Evolutionary conservation across 108 stramenopile genomes (phyloP).

Genomic region (Pseudonitzschia multiseries): DNA sequence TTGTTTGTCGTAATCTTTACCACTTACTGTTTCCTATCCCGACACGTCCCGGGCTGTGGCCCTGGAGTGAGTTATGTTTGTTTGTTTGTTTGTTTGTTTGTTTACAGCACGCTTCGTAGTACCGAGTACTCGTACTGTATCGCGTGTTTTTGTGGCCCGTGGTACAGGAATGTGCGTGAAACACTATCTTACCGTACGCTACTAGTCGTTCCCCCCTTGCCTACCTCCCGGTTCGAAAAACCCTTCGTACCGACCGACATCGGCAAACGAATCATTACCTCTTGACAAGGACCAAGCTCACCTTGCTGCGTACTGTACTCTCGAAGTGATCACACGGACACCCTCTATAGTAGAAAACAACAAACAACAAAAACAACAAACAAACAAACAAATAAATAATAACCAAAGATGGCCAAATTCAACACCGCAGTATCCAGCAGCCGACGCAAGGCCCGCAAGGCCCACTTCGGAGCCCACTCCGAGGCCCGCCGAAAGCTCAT

Average conservation of each 20-base stretch:
- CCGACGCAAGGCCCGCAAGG: constrained; percentile 98
- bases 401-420: constrained; percentile 55
- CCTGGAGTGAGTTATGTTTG: too few relatives aligned
- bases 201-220: too few relatives aligned
- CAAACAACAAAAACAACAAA: not conserved
- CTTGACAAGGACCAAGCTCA: constrained; percentile 8
- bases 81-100: not conserved
- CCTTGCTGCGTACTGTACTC: not conserved
- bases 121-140: too few relatives aligned
- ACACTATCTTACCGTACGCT: too few relatives aligned
- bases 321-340: constrained; percentile 8
- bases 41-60: too few relatives aligned
- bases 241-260: too few relatives aligned
- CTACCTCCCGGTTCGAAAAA: too few relatives aligned
- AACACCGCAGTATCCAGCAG: constrained; percentile 83
- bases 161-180: too few relatives aligned
- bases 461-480: constrained; percentile 96
- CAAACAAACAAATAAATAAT: not conserved
- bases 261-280: not conserved
- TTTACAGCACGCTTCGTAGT: too few relatives aligned
- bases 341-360: not conserved
- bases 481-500: constrained; percentile 92
- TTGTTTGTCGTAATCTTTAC: not conserved
- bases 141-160: too few relatives aligned
- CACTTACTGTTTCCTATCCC: constrained; percentile 15